Conservation (phyloP, 768 basidiomycete species). For the Phaffia australis region DNA sequence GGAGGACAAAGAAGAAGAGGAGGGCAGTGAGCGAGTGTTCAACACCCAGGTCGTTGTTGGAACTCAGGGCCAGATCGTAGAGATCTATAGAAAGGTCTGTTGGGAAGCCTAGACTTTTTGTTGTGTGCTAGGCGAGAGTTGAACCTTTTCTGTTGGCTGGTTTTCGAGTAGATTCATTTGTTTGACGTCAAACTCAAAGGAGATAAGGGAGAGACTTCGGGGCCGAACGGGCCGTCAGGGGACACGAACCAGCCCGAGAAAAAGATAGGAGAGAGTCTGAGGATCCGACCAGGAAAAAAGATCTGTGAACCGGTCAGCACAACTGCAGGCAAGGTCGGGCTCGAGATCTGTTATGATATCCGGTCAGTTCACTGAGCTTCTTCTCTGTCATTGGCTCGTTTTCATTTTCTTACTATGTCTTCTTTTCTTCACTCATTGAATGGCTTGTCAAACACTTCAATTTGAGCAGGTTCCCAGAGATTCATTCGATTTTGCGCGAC, state of each 20-base stretch:
- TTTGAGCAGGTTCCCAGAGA: constrained; percentile 32
- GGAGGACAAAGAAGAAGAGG: constrained; percentile 26
- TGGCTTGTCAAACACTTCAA: too few species aligned
- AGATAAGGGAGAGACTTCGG: constrained; percentile 7
- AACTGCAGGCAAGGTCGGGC: constrained; percentile 31
- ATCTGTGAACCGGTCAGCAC: constrained; percentile 29
- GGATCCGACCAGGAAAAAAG: constrained; percentile 29
- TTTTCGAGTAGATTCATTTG: constrained; percentile 31
- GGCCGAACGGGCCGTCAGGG: constrained; percentile 18
- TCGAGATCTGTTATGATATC: constrained; percentile 37
- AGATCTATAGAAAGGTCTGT: constrained; percentile 33
- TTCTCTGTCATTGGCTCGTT: not conserved
- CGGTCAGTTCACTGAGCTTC: constrained; percentile 21
- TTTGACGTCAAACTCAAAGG: constrained; percentile 33
- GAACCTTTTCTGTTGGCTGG: not conserved
- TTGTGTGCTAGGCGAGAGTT: not conserved
- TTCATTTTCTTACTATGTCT: not conserved
- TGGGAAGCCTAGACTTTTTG: too few species aligned
- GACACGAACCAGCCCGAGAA: constrained; percentile 26
- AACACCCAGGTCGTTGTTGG: constrained; percentile 34
- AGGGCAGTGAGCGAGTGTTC: constrained; percentile 28
- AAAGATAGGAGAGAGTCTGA: constrained; percentile 30
- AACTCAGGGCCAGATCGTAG: constrained; percentile 26
- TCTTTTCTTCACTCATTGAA: not conserved
- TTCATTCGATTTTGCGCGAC: constrained; percentile 30